Evolutionary conservation across 164 flowering plant species (phyloP).

Genomic region (Euptelea pleiosperma): DNA sequence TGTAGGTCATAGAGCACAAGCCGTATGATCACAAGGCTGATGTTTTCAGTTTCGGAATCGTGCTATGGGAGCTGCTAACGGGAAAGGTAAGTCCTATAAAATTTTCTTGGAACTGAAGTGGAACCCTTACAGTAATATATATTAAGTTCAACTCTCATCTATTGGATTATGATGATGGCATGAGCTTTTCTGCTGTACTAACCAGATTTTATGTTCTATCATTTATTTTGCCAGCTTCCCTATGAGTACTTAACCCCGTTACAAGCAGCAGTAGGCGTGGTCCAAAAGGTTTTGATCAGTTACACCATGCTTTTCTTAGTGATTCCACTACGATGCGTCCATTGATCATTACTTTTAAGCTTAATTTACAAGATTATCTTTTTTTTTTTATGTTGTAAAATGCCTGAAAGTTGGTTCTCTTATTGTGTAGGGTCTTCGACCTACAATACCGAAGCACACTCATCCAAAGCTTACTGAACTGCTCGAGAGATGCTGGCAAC

Average conservation of each 20-base stretch:
- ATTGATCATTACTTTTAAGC: no score
- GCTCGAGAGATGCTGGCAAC: constrained; percentile 79
- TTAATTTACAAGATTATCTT: no score
- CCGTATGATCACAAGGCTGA: constrained; percentile 36
- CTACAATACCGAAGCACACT: constrained; percentile 64
- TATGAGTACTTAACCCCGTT: constrained; percentile 74
- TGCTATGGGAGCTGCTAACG: constrained; percentile 43
- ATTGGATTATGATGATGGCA: no score
- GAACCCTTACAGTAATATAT: neutral
- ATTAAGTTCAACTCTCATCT: neutral
- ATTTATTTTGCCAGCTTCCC: constrained; percentile 61
- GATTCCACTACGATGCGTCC: no score
- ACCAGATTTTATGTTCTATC: neutral
- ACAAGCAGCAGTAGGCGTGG: constrained; percentile 96
- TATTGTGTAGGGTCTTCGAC: constrained; percentile 48
- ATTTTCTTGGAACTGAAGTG: constrained; percentile 17
- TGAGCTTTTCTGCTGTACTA: no score
- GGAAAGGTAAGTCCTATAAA: constrained; percentile 30
- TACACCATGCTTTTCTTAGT: neutral
- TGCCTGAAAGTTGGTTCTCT: neutral
- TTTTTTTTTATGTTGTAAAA: neutral
- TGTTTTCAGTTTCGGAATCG: constrained; percentile 34
- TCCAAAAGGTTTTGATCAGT: constrained; percentile 64
- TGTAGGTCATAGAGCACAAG: constrained; percentile 64
- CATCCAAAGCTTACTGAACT: constrained; percentile 56